These are phyloP conservation scores for Monilinia fructigena DNA, from an alignment of 2,329 filamentous ascomycete genomes.

Conservation along the genomic window DNA sequence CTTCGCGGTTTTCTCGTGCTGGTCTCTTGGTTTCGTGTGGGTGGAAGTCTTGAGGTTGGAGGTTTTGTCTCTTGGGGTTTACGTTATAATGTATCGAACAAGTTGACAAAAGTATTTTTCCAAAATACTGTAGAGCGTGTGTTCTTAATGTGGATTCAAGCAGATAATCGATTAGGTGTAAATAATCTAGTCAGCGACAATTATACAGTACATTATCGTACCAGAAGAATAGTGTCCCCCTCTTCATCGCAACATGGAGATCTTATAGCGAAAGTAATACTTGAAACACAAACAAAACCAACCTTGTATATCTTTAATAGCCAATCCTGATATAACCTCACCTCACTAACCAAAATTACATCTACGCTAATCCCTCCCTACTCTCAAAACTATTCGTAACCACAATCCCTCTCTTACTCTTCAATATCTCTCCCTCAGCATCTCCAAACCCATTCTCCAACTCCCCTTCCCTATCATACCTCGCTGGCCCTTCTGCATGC, in stretches of 20 bases:
- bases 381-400: constrained; percentile 20
- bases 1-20: no score
- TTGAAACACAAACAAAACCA: not conserved
- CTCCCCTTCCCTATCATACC: not conserved
- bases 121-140: not conserved
- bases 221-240: not conserved
- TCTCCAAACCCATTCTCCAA: not conserved
- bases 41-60: no score
- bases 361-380: constrained; percentile 6
- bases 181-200: not conserved
- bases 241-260: not conserved
- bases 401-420: not conserved
- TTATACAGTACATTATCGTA: not conserved
- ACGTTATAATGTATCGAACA: no score
- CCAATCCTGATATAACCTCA: not conserved
- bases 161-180: not conserved
- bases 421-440: not conserved
- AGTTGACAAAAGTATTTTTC: not conserved
- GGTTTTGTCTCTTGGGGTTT: no score
- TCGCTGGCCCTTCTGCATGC: constrained; percentile 11
- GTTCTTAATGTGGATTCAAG: no score
- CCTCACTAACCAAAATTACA: not conserved
- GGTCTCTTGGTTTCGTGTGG: no score
- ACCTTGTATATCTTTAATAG: not conserved
- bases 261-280: not conserved